A percentile compares a stretch with the other conserved stretches of the same genome.
Evolutionary conservation across 2,329 filamentous ascomycete genomes (phyloP).

Genomic region (Fusarium luffae): DNA sequence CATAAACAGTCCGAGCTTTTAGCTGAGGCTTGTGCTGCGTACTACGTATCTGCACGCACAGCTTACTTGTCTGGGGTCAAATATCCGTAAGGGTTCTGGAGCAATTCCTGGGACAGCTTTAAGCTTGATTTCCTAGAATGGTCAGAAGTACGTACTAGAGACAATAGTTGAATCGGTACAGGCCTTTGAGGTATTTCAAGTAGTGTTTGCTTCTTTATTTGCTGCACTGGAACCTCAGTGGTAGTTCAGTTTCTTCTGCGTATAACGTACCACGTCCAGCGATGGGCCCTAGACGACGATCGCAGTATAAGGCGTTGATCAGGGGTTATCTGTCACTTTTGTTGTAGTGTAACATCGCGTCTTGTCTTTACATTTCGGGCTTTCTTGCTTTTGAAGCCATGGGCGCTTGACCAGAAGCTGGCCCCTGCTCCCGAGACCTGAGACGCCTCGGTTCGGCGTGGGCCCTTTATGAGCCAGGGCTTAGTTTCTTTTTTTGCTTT

Average conservation of each 20-base stretch:
- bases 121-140: background rate
- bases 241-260: background rate
- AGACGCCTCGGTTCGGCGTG: slow-evolving; percentile 44
- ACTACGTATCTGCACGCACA: background rate
- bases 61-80: slow-evolving; percentile 11
- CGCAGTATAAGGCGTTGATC: slow-evolving; percentile 22
- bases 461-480: slow-evolving; percentile 27
- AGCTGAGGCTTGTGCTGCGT: slow-evolving; percentile 23
- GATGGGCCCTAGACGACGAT: slow-evolving; percentile 38
- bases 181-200: background rate
- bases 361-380: slow-evolving; percentile 17
- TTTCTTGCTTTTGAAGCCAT: slow-evolving; percentile 30
- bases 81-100: slow-evolving; percentile 16
- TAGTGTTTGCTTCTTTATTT: background rate
- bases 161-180: background rate
- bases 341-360: slow-evolving; percentile 38
- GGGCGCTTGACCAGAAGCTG: slow-evolving; percentile 17
- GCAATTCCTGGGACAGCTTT: background rate
- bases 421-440: slow-evolving; percentile 43
- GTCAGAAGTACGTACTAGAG: background rate
- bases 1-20: slow-evolving; percentile 23
- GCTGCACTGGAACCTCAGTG: background rate
- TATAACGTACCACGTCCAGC: background rate
- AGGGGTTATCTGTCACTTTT: slow-evolving; percentile 32
- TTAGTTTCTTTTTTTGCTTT: slow-evolving; percentile 37